These are phyloP conservation scores for Gamarada debralockiae DNA, from an alignment of 495 filamentous ascomycete genomes.

Conservation along the genomic window DNA sequence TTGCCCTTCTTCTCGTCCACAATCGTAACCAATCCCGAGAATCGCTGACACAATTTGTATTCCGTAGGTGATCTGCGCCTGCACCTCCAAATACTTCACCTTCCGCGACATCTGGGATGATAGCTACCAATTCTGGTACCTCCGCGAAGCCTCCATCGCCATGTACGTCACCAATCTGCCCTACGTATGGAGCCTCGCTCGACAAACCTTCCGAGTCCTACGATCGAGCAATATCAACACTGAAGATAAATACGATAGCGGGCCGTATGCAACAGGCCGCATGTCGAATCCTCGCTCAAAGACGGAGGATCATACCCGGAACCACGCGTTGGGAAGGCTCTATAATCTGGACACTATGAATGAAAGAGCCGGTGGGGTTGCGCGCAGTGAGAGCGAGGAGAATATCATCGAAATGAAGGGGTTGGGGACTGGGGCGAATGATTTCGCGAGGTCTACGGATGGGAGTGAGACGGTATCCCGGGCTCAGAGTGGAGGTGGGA, in stretches of 20 bases:
- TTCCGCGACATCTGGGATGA: constrained; percentile 6
- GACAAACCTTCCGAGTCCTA: neutral
- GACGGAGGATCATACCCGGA: neutral
- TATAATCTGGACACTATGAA: constrained; percentile 1
- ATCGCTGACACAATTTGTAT: neutral
- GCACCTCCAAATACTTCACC: constrained; percentile 8
- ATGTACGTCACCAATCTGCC: constrained; percentile 31
- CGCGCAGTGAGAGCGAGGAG: constrained; percentile 4
- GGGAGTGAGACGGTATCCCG: constrained; percentile 3
- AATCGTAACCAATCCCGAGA: neutral
- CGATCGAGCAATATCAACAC: neutral
- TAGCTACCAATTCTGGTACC: constrained; percentile 31
- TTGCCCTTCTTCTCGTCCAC: neutral
- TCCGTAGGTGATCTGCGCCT: constrained; percentile 6
- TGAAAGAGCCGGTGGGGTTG: neutral
- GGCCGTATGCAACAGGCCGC: neutral
- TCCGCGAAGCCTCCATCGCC: constrained; percentile 27
- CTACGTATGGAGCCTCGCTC: constrained; percentile 19
- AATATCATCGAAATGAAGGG: constrained; percentile 1
- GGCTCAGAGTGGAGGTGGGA: too few species aligned
- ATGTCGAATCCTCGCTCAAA: constrained; percentile 3
- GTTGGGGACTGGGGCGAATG: neutral
- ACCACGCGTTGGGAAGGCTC: neutral
- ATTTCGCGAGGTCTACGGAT: constrained; percentile 1
- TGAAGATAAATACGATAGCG: neutral